phyloP scores from a whole-genome alignment of 2,329 filamentous ascomycete genomes.

The Nannizziopsis barbatae region DNA sequence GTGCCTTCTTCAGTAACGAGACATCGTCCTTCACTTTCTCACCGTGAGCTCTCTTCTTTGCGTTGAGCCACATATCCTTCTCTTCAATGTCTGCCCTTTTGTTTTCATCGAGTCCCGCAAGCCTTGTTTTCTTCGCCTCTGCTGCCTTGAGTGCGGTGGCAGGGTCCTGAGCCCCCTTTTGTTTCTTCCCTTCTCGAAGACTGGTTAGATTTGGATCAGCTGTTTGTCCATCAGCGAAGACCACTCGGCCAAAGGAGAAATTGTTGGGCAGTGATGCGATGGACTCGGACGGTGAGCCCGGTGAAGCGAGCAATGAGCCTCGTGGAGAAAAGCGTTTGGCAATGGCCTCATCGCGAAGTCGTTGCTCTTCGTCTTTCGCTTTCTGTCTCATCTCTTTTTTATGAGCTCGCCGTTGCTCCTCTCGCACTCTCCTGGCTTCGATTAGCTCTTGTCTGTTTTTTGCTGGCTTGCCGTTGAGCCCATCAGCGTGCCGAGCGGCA shows the following conservation, averaged over 20 bases:
- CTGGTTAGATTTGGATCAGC: conserved; percentile 58
- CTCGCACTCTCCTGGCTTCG: conserved; percentile 75
- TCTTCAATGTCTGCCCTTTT: conserved; percentile 81
- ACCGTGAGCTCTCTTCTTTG: conserved; percentile 76
- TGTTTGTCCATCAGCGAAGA: conserved; percentile 74
- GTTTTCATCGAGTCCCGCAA: conserved; percentile 61
- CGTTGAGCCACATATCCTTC: conserved; percentile 89
- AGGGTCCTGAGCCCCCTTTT: conserved; percentile 72
- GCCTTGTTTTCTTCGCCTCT: conserved; percentile 72
- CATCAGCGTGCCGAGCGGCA: conserved; percentile 76
- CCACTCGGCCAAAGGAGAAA: conserved; percentile 84
- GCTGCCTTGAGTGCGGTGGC: conserved; percentile 76
- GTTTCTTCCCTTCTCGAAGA: conserved; percentile 57
- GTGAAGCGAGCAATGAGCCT: conserved; percentile 46
- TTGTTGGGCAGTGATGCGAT: conserved; percentile 43
- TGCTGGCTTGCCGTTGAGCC: conserved; percentile 66
- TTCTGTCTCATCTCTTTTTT: conserved; percentile 75
- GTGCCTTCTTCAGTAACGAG: conserved; percentile 75
- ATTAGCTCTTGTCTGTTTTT: conserved; percentile 84
- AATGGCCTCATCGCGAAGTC: conserved; percentile 46
- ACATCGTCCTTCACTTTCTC: conserved; percentile 84
- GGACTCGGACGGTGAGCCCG: conserved; percentile 40
- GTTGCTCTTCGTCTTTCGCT: conserved; percentile 69
- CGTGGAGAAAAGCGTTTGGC: conserved; percentile 45
- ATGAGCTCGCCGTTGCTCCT: conserved; percentile 71